Evolutionary conservation across 257 asterid species (phyloP), one percentile per base, ranked within the genome.

Genomic region (Ajuga chamaepitys): DNA sequence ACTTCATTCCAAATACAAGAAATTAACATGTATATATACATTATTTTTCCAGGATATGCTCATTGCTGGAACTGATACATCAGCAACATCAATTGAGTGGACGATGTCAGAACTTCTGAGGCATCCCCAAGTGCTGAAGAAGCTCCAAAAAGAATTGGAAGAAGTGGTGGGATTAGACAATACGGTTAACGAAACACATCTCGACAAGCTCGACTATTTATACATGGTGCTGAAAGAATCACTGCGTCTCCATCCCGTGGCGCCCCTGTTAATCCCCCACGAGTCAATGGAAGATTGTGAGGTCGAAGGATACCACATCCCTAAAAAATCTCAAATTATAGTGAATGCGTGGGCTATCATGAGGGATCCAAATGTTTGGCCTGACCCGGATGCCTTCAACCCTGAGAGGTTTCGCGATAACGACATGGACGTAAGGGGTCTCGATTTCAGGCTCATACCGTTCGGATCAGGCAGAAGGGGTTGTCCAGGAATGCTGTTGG

Each of bases 401-500:
- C 57, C 57, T 0, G 57, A 21, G 34, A 51, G 57, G 8, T 51
- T 21, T 10, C 3, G 11, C 0, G 57, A 5, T 8, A 21, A 4
- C 34, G n/a, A 51, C 0, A 24, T 51, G 0, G 57, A 51, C 10
- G 6, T 51, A 0, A 3, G 57, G 9, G 57, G 57, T 0, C 30
- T 3, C 16, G 57, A 51, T 12, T 51, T 51, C 4, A 21, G 5
- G 34, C 57, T 51, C 57, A 21, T 51, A 21, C 88, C 85, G 0
- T 80, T 78, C 11, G 79, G 86, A 0, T 75, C 82, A 0, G 83
- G 84, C 0, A 73, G 84, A 21, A 77, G 86, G 21, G 62, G 75
- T 0, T 83, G 84, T 10, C 88, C 82, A 0, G 86, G 86, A 1
- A 35, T 70, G 63, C 77, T 75, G 0, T 5, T 83, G 11, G 84